Base-by-base conservation (phyloP, 768 basidiomycete genomes). In the Russula sp. region DNA sequence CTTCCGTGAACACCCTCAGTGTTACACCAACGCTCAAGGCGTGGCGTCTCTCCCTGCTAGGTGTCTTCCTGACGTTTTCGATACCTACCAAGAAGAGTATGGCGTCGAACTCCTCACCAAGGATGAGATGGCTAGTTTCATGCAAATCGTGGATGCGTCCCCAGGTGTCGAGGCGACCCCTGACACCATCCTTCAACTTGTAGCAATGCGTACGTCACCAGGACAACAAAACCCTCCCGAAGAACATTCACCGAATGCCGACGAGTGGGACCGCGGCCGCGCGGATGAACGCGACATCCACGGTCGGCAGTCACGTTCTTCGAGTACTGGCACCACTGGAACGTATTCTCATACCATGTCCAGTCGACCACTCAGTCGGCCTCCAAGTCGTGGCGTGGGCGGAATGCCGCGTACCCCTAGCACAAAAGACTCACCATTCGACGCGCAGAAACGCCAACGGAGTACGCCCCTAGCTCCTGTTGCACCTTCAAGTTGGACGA, bases 401-500 rank as follows among this genome's bases (percentile, higher is more conserved):
- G 79, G 79, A 54, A 84, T 86, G 9, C 87, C 87, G 9, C 76
- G 75, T 65, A 80, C 82, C 4, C 79, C 79, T 4, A 73, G 66
- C 44, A 58, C 65, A 68, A 73, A 73, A 47, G 73, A 80, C 39
- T 89, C 88, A 0, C 83, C 84, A 4, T 87, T 92, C 66, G 90
- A 92, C 68, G 78, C 82, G 0, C 81, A 86, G 51, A 79, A 81
- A 35, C 76, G 91, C 62, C 89, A 90, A 70, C 82, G 91, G 20
- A 79, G 88, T 9, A 84, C 84, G 0, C 91, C 89, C 0, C 74
- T 91, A 2, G 72, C 71, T 4, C 76, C 72, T 58, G 76, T 72
- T 32, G 83, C 87, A 1, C 91, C 91, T 0, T 90, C 90, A 3
- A 91, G 87, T 68, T 91, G 89, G 87, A 70, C 81, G 34, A 86